phyloP scores from a whole-genome alignment of 768 basidiomycete genomes.

The Coprinopsis cinerea region DNA sequence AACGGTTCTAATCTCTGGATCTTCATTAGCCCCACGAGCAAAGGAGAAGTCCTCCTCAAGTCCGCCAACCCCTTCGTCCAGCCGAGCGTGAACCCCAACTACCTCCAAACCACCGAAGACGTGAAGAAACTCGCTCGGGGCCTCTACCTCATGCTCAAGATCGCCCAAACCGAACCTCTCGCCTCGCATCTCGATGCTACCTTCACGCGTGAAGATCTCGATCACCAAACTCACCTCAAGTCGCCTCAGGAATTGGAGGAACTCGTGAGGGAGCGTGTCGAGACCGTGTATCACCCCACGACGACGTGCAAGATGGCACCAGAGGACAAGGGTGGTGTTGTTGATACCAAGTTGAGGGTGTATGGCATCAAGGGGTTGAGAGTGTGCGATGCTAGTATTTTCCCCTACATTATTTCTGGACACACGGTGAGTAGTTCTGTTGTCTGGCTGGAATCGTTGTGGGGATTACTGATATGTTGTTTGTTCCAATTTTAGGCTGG shows the following conservation, averaged over 20 bases:
- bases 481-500: constrained; percentile 18
- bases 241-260: constrained; percentile 37
- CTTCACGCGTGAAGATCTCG: constrained; percentile 29
- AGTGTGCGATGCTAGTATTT: constrained; percentile 44
- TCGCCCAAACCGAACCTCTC: constrained; percentile 35
- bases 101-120: constrained; percentile 36
- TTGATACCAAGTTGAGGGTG: constrained; percentile 31
- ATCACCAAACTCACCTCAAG: constrained; percentile 32
- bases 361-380: constrained; percentile 37
- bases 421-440: constrained; percentile 34
- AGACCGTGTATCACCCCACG: constrained; percentile 45
- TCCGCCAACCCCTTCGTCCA: constrained; percentile 37
- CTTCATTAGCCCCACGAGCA: constrained; percentile 33
- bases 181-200: constrained; percentile 30
- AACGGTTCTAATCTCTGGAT: not conserved
- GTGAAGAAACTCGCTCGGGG: constrained; percentile 38
- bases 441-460: not conserved
- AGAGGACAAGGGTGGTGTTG: constrained; percentile 28
- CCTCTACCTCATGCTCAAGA: constrained; percentile 30
- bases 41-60: constrained; percentile 33
- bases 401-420: constrained; percentile 41
- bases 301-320: constrained; percentile 44
- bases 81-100: constrained; percentile 41
- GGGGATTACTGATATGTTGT: not conserved
- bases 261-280: constrained; percentile 33